These are phyloP conservation scores for Aspergillus sp. DNA, from an alignment of 2,329 filamentous ascomycete genomes.

Conservation along the genomic window DNA sequence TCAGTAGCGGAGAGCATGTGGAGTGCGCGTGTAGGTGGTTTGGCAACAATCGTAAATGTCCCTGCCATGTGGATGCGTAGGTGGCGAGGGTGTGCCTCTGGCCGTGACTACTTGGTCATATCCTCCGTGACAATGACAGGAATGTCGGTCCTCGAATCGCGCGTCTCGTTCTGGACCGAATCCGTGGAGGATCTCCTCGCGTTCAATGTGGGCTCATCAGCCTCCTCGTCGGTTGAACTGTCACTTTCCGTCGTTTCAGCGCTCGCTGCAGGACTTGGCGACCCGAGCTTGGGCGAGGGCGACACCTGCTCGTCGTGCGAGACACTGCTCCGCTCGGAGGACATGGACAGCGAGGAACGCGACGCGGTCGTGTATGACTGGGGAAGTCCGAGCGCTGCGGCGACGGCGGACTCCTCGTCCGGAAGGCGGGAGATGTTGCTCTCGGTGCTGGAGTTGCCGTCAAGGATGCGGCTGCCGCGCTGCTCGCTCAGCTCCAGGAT, in stretches of 20 bases:
- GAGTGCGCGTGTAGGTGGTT: too few species aligned
- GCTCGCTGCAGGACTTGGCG: constrained; percentile 11
- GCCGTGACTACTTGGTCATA: not conserved
- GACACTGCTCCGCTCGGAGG: constrained; percentile 32
- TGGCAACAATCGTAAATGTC: too few species aligned
- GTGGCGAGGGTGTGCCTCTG: not conserved
- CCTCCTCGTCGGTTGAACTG: constrained; percentile 16
- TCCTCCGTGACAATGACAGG: constrained; percentile 21
- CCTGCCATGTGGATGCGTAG: not conserved
- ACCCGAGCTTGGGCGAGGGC: constrained; percentile 18
- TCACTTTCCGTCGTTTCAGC: constrained; percentile 26
- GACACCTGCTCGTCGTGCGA: constrained; percentile 27
- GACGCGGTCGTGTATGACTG: constrained; percentile 27
- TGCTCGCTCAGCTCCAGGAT: constrained; percentile 67
- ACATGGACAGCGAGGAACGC: constrained; percentile 33
- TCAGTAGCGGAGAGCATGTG: too few species aligned
- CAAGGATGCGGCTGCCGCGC: constrained; percentile 53
- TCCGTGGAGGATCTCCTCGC: not conserved
- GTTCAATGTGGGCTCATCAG: not conserved
- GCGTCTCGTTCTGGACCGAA: not conserved
- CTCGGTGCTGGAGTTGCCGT: constrained; percentile 47
- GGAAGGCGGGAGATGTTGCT: constrained; percentile 45
- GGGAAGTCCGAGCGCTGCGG: constrained; percentile 48
- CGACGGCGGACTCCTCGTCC: constrained; percentile 52
- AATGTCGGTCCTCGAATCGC: constrained; percentile 8